A percentile compares a stretch with the other conserved stretches of the same genome.
Evolutionary conservation across 2,329 filamentous ascomycete genomes (phyloP).

Genomic region (Claviceps sp.): DNA sequence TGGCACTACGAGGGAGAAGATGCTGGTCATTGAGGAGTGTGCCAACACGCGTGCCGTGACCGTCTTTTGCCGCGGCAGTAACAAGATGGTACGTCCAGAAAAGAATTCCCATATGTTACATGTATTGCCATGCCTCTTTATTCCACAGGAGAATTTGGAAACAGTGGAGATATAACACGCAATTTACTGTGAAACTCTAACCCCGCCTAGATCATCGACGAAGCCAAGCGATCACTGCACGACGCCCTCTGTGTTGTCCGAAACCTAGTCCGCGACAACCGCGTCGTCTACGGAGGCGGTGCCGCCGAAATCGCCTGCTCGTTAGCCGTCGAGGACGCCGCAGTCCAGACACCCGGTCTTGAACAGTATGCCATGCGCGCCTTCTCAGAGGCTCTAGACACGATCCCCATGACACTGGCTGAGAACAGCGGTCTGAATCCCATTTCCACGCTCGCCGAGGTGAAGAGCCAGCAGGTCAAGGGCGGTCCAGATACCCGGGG

Average conservation of each 20-base stretch:
- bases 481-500: constrained; percentile 35
- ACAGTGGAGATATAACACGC: neutral
- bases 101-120: no score
- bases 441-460: constrained; percentile 84
- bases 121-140: no score
- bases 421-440: constrained; percentile 96
- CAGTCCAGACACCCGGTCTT: constrained; percentile 87
- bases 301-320: constrained; percentile 96
- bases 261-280: constrained; percentile 90
- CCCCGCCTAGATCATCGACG: constrained; percentile 75
- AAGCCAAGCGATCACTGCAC: constrained; percentile 93
- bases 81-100: constrained; percentile 74
- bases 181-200: neutral
- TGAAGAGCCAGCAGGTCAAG: constrained; percentile 96
- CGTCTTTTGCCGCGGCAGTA: constrained; percentile 90
- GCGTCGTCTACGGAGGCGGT: constrained; percentile 93
- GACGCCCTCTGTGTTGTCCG: constrained; percentile 96
- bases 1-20: constrained; percentile 96
- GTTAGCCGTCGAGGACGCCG: constrained; percentile 87
- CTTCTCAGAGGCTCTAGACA: constrained; percentile 87
- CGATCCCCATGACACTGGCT: constrained; percentile 86
- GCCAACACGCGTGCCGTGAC: constrained; percentile 96
- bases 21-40: constrained; percentile 98
- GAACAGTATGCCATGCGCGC: constrained; percentile 99
- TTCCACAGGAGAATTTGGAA: no score